Evolutionary conservation across 345 rosid species (phyloP).

Genomic region (Capsella bursapastoris): DNA sequence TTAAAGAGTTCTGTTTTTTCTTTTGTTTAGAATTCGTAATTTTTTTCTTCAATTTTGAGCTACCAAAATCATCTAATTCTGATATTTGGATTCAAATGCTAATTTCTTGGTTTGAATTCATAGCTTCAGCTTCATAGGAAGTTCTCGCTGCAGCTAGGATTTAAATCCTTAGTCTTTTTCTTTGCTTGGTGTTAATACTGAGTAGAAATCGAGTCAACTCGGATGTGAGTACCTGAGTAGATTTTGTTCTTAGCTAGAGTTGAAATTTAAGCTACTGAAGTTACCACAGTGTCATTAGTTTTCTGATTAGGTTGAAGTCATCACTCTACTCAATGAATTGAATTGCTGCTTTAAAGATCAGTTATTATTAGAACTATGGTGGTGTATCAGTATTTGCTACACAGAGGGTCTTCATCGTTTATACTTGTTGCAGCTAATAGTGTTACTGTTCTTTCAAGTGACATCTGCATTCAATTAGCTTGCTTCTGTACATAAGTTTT

Average conservation of each 20-base stretch:
- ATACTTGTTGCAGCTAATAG: not conserved
- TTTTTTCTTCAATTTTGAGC: not conserved
- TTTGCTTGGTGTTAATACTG: constrained; percentile 1
- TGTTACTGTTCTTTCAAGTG: not conserved
- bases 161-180: constrained; percentile 1
- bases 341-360: constrained; percentile 1
- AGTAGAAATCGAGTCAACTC: constrained; percentile 31
- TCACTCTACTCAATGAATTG: constrained; percentile 3
- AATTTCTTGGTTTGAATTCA: constrained; percentile 3
- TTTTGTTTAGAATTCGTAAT: not conserved
- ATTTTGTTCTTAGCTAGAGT: not conserved
- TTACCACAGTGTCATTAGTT: constrained; percentile 2
- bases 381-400: not conserved
- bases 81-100: constrained; percentile 16
- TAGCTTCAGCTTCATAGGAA: constrained; percentile 8
- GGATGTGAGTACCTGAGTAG: constrained; percentile 9
- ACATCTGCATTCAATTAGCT: constrained; percentile 2
- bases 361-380: not conserved
- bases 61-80: not conserved
- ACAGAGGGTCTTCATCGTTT: not conserved
- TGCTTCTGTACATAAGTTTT: constrained; percentile 3
- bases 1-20: not conserved
- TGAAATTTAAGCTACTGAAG: constrained; percentile 16
- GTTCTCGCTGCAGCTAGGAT: not conserved
- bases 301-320: not conserved